Evolutionary conservation across 164 flowering plant genomes (phyloP).

Genomic region (Stephania cephalantha): DNA sequence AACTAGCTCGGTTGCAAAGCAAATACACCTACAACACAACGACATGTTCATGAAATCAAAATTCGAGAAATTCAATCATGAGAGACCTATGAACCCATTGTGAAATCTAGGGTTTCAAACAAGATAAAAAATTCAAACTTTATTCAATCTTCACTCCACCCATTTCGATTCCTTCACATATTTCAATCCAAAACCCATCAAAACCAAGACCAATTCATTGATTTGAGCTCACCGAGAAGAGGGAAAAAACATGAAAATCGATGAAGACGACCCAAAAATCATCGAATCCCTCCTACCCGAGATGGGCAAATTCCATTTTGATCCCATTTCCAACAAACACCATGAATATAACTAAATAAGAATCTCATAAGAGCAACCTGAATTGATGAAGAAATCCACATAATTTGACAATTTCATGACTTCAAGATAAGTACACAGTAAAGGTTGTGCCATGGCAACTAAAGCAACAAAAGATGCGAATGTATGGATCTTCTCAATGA

Average conservation of each 20-base stretch:
- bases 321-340: constrained; percentile 28
- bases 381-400: too few species aligned
- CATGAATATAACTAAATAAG: too few species aligned
- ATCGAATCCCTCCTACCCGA: constrained; percentile 49
- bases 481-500: too few species aligned
- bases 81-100: neutral
- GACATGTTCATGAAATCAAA: too few species aligned
- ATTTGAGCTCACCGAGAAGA: constrained; percentile 31
- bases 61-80: too few species aligned
- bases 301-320: neutral
- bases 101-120: neutral
- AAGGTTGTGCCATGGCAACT: too few species aligned
- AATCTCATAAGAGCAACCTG: too few species aligned
- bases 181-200: neutral
- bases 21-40: constrained; percentile 9
- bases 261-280: constrained; percentile 47
- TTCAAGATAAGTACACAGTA: too few species aligned
- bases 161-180: constrained; percentile 3
- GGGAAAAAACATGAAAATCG: constrained; percentile 33
- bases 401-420: too few species aligned
- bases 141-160: neutral
- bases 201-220: neutral
- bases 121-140: neutral
- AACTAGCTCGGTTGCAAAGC: constrained; percentile 38
- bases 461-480: too few species aligned